Base-by-base conservation (phyloP, 169 alveolate genomes). In the Plasmodium berghei region DNA sequence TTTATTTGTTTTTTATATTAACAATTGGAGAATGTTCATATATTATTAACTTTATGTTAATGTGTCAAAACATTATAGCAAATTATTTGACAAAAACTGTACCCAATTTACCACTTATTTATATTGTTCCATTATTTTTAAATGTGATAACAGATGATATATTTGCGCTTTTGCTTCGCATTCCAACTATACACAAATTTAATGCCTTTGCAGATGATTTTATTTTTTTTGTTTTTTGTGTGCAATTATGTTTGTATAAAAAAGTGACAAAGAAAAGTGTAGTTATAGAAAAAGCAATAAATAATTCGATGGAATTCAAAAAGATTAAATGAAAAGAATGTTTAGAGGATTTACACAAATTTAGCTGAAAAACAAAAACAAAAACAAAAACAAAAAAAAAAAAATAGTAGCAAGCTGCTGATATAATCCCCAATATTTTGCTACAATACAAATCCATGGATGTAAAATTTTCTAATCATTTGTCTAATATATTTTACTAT, bases 41-140 rank as follows among this genome's bases (percentile, higher is more conserved):
- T 22, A n/a, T 75, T n/a, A 62, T 62, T 75, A 75, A 75, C 22
- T 75, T 75, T 42, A 28, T 75, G 5, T 75, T 75, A 8, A 75
- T 75, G 75, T 75, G 71, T 22, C 74, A 73, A n/a, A 64, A 75
- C 18, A 63, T 75, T 62, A 14, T 75, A n/a, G 52, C 22, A 75
- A 75, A 75, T 75, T 48, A 48, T 42, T 49, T 24, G 58, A 63
- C 73, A 22, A 62, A 24, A 5, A 62, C 74, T 5, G 75, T 75
- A 1, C 75, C 62, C 18, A 49, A 52, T 42, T 40, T 40, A 0
- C 52, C 88, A n/a, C 22, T 63, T 10, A n/a, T 49, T 12, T 75
- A 22, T 28, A 48, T 75, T 66, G 16, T 75, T 56, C 49, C 64
- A 6, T 66, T 75, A 24, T 34, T 75, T 18, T 26, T 63, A 20